A percentile compares a stretch with the other conserved stretches of the same genome.
These are phyloP conservation scores for Aspergillus arachidicola DNA, from an alignment of 2,329 filamentous ascomycete species.

Conservation along the genomic window DNA sequence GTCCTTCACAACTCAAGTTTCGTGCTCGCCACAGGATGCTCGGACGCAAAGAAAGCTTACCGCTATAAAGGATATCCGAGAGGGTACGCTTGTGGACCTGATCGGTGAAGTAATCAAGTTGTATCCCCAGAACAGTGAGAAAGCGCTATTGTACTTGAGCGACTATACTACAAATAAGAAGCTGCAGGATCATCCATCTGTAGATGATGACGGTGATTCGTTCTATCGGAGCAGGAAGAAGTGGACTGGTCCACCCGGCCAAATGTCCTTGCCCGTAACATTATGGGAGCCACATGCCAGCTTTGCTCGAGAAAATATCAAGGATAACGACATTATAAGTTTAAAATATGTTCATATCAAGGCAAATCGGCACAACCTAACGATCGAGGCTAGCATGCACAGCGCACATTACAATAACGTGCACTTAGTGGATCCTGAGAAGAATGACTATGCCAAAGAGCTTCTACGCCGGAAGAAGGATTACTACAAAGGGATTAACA, in stretches of 20 bases:
- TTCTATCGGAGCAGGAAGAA: constrained; percentile 53
- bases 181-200: constrained; percentile 60
- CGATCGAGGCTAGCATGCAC: constrained; percentile 73
- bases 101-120: constrained; percentile 70
- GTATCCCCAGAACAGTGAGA: constrained; percentile 48
- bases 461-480: constrained; percentile 65
- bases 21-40: constrained; percentile 8
- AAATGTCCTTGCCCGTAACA: constrained; percentile 70
- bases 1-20: constrained; percentile 5
- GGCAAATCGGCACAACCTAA: constrained; percentile 51
- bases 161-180: constrained; percentile 76
- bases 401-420: constrained; percentile 61
- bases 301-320: constrained; percentile 59
- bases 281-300: constrained; percentile 69
- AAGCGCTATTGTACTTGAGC: constrained; percentile 70
- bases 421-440: constrained; percentile 52
- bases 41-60: constrained; percentile 47
- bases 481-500: constrained; percentile 56
- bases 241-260: constrained; percentile 77
- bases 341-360: constrained; percentile 76
- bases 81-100: constrained; percentile 66
- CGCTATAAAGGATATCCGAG: constrained; percentile 64
- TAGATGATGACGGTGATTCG: constrained; percentile 50
- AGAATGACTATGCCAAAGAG: constrained; percentile 55
- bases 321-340: constrained; percentile 62